phyloP scores from a whole-genome alignment of 129 eudicot species.

The Cynara cardunculus region DNA sequence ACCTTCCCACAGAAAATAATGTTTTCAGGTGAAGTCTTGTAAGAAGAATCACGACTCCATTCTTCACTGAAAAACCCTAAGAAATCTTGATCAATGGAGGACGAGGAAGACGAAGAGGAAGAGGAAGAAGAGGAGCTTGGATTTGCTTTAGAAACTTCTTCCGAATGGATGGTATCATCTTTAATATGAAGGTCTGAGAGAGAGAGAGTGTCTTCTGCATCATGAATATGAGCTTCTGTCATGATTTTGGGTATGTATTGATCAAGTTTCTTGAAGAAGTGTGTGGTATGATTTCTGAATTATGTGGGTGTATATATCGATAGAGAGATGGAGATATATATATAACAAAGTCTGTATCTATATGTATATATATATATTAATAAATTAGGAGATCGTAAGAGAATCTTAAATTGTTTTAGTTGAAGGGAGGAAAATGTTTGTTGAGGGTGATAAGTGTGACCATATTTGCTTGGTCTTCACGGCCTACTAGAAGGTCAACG shows the following conservation, averaged over 20 bases:
- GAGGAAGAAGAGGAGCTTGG: background rate
- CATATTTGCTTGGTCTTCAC: background rate
- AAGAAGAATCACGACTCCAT: conserved; percentile 13
- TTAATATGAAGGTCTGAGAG: conserved; percentile 19
- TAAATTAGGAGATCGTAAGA: background rate
- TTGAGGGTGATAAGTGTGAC: background rate
- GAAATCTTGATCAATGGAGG: conserved; percentile 27
- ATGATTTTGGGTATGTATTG: background rate
- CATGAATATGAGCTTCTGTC: conserved; percentile 5
- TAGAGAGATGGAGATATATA: background rate
- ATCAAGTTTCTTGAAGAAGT: background rate
- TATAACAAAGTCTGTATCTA: background rate
- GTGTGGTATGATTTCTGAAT: conserved; percentile 12
- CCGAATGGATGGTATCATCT: background rate
- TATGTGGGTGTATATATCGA: background rate
- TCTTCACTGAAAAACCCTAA: conserved; percentile 32
- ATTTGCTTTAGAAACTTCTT: conserved; percentile 3
- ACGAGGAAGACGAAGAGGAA: conserved; percentile 2
- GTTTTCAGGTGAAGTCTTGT: conserved; percentile 18
- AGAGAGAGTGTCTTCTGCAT: conserved; percentile 19
- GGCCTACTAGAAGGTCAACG: background rate
- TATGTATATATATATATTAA: background rate
- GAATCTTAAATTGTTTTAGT: background rate
- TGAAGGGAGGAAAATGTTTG: background rate
- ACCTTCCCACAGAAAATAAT: conserved; percentile 16